phyloP scores from a whole-genome alignment of 2,329 filamentous ascomycete species.

The Penicillium sp. region DNA sequence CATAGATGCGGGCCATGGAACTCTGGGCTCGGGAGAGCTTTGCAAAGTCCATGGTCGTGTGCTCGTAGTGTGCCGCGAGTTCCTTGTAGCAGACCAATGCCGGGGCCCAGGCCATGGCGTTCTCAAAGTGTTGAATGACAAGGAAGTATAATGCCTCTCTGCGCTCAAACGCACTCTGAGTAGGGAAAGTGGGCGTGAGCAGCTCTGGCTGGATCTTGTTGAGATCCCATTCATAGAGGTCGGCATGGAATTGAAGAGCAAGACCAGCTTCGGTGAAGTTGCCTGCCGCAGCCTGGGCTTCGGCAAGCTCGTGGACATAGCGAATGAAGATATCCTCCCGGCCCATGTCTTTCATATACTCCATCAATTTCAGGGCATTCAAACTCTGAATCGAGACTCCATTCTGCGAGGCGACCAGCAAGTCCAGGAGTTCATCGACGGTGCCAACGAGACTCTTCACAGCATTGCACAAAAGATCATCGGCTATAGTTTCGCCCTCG shows the following conservation, averaged over 20 bases:
- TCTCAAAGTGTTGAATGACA: constrained; percentile 93
- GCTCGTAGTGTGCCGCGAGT: constrained; percentile 87
- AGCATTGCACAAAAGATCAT: constrained; percentile 74
- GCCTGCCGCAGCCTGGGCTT: constrained; percentile 71
- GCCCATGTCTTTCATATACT: constrained; percentile 94
- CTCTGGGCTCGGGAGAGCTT: constrained; percentile 88
- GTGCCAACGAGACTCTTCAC: constrained; percentile 78
- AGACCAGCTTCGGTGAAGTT: constrained; percentile 88
- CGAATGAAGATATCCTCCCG: constrained; percentile 96
- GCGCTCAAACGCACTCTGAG: constrained; percentile 85
- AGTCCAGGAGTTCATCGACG: constrained; percentile 85
- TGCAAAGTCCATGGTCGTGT: constrained; percentile 83
- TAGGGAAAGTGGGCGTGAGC: constrained; percentile 72
- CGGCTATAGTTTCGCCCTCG: constrained; percentile 65
- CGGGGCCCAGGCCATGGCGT: constrained; percentile 90
- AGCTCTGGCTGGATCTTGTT: constrained; percentile 65
- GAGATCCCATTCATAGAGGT: constrained; percentile 89
- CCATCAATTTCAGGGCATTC: constrained; percentile 88
- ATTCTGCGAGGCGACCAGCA: constrained; percentile 85
- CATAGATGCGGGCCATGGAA: constrained; percentile 90
- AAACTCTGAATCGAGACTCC: constrained; percentile 76
- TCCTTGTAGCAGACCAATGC: constrained; percentile 87
- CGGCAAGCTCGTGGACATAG: constrained; percentile 88
- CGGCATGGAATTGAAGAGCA: constrained; percentile 84
- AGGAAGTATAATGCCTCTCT: constrained; percentile 91